Evolutionary conservation across 441 rosid species (phyloP), one percentile per base, ranked within the genome.

Genomic region (Eutrema salsugineum): DNA sequence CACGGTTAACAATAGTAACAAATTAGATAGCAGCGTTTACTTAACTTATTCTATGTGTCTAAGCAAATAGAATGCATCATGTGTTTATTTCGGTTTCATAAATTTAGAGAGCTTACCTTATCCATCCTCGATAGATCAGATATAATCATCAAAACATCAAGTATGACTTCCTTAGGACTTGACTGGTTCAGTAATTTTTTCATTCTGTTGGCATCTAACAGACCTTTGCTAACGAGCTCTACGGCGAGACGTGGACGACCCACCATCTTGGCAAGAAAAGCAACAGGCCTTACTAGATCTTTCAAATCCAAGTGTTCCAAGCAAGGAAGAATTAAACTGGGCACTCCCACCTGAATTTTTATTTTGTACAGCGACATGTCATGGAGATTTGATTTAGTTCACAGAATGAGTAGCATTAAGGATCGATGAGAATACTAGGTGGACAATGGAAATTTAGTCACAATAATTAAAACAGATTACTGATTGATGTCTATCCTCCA

Each of bases 41-140:
- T 55, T 63, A 14, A 30, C 40, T 28, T 28, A 47, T 68, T 46
- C 5, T 56, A n/a, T 57, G 33, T 66, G 8, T 48, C 38, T 65
- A 19, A 65, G 38, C 46, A 27, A 39, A 49, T 16, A 17, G 11
- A 51, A 75, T 61, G 60, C 50, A 61, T 46, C 50, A 43, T 35
- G 42, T 42, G 56, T 50, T 59, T 47, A 11, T 50, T 46, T 63
- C 27, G 8, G 69, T 75, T 36, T 15, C 8, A 38, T 30, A 40
- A 28, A 48, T 27, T 27, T 17, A 19, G 27, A 24, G 80, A 63
- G 15, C 85, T 79, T 66, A 95, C 99, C 93, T 93, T 86, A 79
- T 96, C 94, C 99, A 90, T 91, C 22, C 97, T 93, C 24, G 98
- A 92, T 59, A 91, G 84, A 84, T 96, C 99, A 69, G 98, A 93